Evolutionary conservation across 306 rosid species (phyloP), one percentile per base, ranked within the genome.

Genomic region (Rosa persica): DNA sequence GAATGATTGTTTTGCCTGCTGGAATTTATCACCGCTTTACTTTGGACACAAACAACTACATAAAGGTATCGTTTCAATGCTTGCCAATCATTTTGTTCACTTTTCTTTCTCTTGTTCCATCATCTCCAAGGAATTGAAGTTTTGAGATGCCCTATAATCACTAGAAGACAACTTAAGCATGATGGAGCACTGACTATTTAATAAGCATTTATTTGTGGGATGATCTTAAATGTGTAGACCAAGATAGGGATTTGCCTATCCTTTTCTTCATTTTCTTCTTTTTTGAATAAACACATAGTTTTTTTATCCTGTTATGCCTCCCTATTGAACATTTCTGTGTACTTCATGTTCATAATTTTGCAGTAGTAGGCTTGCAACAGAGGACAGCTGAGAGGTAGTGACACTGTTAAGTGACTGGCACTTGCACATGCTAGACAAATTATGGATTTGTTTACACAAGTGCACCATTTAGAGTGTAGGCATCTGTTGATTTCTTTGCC

Each of bases 21-120:
- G 99, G 99, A 76, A 93, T 93, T 36, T 96, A 96, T 75, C 98
- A 96, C 76, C 98, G 98, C 70, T 96, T 96, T 81, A 96, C 99
- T n/a, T 81, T 96, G 61, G 99, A 96, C 86, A 82, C 93, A 79
- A 67, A 65, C 87, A 93, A 96, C 81, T 96, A 96, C 81, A 96
- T 96, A 79, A 96, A 96, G 99, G 99, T 93, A 88, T 36, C n/a
- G 67, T 72, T 78, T 47, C 65, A 34, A 30, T 12, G n/a, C 48
- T 13, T 83, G 47, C 74, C 79, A 82, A 19, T 12, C 20, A 17
- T 52, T 13, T 17, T 5, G 44, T 30, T 36, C 30, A 10, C 12
- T 27, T 44, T 61, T 47, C 12, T 17, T 55, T 55, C 22, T 17
- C 55, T 36, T 52, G 9, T 42, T 58, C 17, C 22, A 3, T 40